phyloP scores from a whole-genome alignment of 495 filamentous ascomycete genomes.

The Penicillium lagena region DNA sequence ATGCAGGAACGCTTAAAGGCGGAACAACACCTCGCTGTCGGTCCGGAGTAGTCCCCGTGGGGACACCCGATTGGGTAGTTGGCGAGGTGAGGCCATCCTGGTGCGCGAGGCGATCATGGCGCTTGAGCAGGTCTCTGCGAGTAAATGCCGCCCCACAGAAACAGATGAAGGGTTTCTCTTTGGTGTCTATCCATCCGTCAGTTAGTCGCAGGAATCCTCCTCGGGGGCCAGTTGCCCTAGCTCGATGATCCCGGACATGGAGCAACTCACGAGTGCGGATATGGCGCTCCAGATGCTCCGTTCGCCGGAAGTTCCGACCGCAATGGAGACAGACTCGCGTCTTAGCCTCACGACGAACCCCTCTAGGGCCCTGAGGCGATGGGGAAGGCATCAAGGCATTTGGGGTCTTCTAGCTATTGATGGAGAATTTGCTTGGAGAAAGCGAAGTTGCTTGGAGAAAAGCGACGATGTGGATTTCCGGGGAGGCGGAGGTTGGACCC shows the following conservation, averaged over 20 bases:
- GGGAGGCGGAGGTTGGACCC: too few species aligned
- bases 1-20: constrained; percentile 10
- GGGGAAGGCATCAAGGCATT: constrained; percentile 30
- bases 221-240: too few species aligned
- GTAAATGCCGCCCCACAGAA: constrained; percentile 50
- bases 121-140: constrained; percentile 46
- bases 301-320: constrained; percentile 34
- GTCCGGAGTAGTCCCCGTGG: neutral
- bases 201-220: constrained; percentile 5
- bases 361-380: constrained; percentile 18
- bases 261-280: constrained; percentile 45
- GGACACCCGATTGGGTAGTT: constrained; percentile 20
- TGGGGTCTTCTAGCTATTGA: constrained; percentile 9
- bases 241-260: neutral
- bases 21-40: too few species aligned
- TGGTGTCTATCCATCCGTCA: constrained; percentile 33
- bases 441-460: neutral
- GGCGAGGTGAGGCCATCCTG: constrained; percentile 28
- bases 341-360: constrained; percentile 24
- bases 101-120: constrained; percentile 42
- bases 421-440: constrained; percentile 21
- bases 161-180: constrained; percentile 49
- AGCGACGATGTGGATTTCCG: too few species aligned
- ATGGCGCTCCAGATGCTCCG: constrained; percentile 49
- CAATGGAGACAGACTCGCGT: constrained; percentile 34